phyloP scores from a whole-genome alignment of 495 filamentous ascomycete genomes.

The Bacidia gigantensis region DNA sequence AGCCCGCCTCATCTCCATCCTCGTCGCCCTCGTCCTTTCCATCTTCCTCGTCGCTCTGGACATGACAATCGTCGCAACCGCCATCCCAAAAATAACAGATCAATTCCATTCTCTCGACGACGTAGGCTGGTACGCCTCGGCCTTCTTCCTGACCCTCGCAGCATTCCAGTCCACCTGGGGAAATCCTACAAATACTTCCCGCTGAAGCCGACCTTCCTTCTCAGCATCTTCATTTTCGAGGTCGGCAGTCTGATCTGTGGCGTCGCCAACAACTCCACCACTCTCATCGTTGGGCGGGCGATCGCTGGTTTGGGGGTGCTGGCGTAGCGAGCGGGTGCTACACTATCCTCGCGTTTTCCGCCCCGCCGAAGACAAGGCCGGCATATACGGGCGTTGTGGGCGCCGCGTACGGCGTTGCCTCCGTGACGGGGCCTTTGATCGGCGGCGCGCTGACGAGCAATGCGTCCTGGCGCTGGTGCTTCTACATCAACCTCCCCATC shows the following conservation, averaged over 20 bases:
- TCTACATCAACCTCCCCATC: constrained; percentile 42
- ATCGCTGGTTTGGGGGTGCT: constrained; percentile 21
- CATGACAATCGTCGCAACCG: constrained; percentile 33
- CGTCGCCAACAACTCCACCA: constrained; percentile 20
- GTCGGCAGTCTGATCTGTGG: constrained; percentile 16
- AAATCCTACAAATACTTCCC: constrained; percentile 38
- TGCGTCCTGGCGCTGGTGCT: constrained; percentile 40
- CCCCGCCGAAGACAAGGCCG: constrained; percentile 23
- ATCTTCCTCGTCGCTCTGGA: constrained; percentile 40
- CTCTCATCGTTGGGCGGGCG: constrained; percentile 27
- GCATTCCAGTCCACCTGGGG: constrained; percentile 40
- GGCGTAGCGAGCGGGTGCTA: constrained; percentile 20
- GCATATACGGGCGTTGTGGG: constrained; percentile 29
- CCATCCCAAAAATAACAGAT: constrained; percentile 37
- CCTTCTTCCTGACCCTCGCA: constrained; percentile 41
- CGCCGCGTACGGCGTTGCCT: constrained; percentile 25
- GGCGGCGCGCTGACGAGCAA: constrained; percentile 34
- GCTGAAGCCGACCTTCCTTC: constrained; percentile 37
- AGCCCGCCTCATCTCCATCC: constrained; percentile 25
- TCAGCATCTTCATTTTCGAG: constrained; percentile 56
- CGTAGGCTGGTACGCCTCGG: constrained; percentile 42
- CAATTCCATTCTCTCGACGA: constrained; percentile 34
- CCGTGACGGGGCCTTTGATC: constrained; percentile 33
- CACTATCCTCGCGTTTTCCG: constrained; percentile 25
- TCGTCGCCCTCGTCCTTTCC: constrained; percentile 33